A percentile compares a stretch with the other conserved stretches of the same genome.
Evolutionary conservation across 1,139 yeast genomes (phyloP).

Genomic region (Candida sanyaensis): DNA sequence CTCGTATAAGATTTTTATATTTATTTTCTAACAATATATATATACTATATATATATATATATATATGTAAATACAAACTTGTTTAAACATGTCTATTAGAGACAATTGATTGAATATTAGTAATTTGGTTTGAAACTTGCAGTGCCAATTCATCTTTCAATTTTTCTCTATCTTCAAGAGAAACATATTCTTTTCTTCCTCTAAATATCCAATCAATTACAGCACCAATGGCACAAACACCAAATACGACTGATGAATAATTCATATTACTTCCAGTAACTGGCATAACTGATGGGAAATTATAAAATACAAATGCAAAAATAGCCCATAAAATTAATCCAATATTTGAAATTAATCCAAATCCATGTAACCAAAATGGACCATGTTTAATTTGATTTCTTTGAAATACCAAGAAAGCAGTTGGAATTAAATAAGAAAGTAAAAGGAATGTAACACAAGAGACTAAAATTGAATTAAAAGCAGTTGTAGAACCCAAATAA

Average conservation of each 20-base stretch:
- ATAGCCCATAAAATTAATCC: slow-evolving; percentile 34
- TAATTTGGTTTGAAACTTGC: slow-evolving; percentile 29
- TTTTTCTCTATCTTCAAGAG: slow-evolving; percentile 25
- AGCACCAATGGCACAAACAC: slow-evolving; percentile 31
- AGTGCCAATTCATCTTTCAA: slow-evolving; percentile 26
- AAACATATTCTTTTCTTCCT: slow-evolving; percentile 35
- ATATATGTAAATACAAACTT: background rate
- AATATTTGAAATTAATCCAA: slow-evolving; percentile 18
- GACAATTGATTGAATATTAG: slow-evolving; percentile 25
- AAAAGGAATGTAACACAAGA: slow-evolving; percentile 40
- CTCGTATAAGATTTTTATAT: too few relatives aligned
- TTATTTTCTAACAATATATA: too few relatives aligned
- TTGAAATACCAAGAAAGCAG: slow-evolving; percentile 32
- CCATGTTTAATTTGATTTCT: slow-evolving; percentile 39
- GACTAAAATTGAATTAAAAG: slow-evolving; percentile 41
- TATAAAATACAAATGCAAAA: slow-evolving; percentile 43
- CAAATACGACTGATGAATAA: slow-evolving; percentile 45
- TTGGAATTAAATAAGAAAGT: slow-evolving; percentile 37
- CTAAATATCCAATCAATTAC: slow-evolving; percentile 39
- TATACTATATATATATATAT: background rate
- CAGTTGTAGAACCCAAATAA: slow-evolving; percentile 44
- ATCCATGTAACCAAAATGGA: slow-evolving; percentile 51
- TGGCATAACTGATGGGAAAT: slow-evolving; percentile 48
- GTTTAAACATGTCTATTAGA: slow-evolving; percentile 12
- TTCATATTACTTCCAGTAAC: slow-evolving; percentile 48